Evolutionary conservation across 371 early-diverging fungal genomes (phyloP).

Genomic region (Mortierella sp.): DNA sequence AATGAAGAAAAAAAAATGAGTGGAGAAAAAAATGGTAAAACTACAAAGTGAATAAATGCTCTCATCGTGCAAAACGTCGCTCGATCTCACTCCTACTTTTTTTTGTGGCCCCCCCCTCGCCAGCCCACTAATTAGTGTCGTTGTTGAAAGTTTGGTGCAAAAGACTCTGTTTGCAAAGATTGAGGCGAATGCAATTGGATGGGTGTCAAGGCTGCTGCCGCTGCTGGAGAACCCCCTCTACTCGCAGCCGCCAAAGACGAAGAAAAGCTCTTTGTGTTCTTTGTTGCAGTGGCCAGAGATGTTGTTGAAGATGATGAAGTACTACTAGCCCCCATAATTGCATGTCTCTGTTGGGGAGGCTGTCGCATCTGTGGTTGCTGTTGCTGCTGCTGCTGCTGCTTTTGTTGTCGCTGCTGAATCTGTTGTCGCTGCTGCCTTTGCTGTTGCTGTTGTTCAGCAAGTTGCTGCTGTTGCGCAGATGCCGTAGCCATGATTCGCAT

Average conservation of each 20-base stretch:
- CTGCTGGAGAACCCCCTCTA: not conserved
- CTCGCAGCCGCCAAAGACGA: not conserved
- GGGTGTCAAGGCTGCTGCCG: conserved; percentile 15
- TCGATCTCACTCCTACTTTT: too few species aligned
- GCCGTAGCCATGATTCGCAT: conserved; percentile 80
- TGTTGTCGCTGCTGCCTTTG: conserved; percentile 37
- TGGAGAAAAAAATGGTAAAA: too few species aligned
- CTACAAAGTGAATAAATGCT: too few species aligned
- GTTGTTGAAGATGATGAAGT: not conserved
- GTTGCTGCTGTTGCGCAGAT: conserved; percentile 33
- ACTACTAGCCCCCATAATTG: not conserved
- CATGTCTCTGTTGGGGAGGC: not conserved
- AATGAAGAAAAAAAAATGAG: too few species aligned
- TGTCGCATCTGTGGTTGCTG: not conserved
- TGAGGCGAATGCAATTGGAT: conserved; percentile 43
- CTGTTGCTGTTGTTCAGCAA: conserved; percentile 9
- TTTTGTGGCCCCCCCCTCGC: too few species aligned
- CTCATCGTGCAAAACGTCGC: too few species aligned
- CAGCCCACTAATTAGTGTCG: too few species aligned
- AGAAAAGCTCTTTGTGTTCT: not conserved
- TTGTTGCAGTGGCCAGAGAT: not conserved
- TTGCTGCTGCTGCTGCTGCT: conserved; percentile 9
- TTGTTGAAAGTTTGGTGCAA: not conserved
- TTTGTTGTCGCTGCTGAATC: conserved; percentile 5
- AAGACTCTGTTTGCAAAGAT: conserved; percentile 2